Base-by-base conservation (phyloP, 2,329 filamentous ascomycete genomes). In the Tolypocladium tropicale region DNA sequence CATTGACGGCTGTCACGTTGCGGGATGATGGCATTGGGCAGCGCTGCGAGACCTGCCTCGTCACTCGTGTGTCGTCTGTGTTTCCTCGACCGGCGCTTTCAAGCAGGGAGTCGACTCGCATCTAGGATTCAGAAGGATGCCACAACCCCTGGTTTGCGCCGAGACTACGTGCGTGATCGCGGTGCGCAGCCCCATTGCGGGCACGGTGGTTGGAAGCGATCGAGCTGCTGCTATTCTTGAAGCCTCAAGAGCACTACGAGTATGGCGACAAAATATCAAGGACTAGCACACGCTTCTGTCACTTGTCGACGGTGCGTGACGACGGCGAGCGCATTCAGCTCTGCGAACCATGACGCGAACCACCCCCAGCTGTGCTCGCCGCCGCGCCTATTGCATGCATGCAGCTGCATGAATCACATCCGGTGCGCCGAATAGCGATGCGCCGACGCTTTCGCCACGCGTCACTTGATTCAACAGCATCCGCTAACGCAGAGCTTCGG, bases 321-420 rank as follows among this genome's bases (percentile, higher is more conserved):
- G 14, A 25, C 16, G n/a, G 43, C 25, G 43, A 18, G 43, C 43
- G 28, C 28, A 6, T 32, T 49, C 28, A 49, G 46, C 46, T 49
- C 28, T 18, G 18, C 46, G 46, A 49, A 32, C 28, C 9, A 50
- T 50, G 53, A 54, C 53, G 53, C 43, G 28, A 54, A 39, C 5
- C 32, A 41, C 10, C 32, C n/a, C 43, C 53, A 50, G 53, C 23
- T 21, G 48, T 28, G 43, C 36, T 39, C 48, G 33, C 18, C 33
- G 54, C 37, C 54, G 54, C 54, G 49, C 49, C 49, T 43, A 46
- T 46, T 55, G 30, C 54, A 55, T 55, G 54, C 54, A 55, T 55
- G 46, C 46, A 50, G 53, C 46, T 51, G 43, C 53, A 55, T 55
- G 43, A 39, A 39, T 39, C 53, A 50, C 43, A 50, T 48, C 33